Percentiles rank a stretch among this genome's conserved stretches.
phyloP scores from a whole-genome alignment of 2,329 filamentous ascomycete species.

The Monilinia fructigena region DNA sequence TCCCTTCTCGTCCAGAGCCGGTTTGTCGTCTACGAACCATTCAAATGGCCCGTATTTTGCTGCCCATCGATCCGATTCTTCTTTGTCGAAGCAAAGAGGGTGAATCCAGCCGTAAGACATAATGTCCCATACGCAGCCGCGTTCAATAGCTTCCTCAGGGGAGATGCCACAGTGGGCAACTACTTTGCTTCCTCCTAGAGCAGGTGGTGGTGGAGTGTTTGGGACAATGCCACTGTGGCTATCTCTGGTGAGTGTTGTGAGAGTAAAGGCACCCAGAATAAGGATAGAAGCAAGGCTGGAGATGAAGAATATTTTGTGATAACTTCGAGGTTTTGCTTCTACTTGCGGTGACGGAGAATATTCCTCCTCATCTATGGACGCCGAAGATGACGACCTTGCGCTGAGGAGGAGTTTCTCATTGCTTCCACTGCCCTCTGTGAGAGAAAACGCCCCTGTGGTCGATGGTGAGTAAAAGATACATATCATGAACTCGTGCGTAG shows the following conservation, averaged over 20 bases:
- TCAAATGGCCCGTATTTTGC: slow-evolving; percentile 13
- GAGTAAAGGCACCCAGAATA: not conserved
- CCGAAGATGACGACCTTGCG: not conserved
- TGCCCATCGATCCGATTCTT: slow-evolving; percentile 6
- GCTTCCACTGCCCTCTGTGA: not conserved
- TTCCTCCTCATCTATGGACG: not conserved
- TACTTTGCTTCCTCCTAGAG: not conserved
- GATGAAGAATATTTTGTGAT: slow-evolving; percentile 2
- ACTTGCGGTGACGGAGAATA: not conserved
- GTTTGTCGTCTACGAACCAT: not conserved
- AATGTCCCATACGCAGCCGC: slow-evolving; percentile 12
- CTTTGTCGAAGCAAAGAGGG: slow-evolving; percentile 7
- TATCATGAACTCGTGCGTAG: not conserved
- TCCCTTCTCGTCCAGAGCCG: not conserved
- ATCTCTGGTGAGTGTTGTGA: not conserved
- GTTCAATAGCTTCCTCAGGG: slow-evolving; percentile 1
- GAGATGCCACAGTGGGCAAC: slow-evolving; percentile 15
- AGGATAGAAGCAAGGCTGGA: not conserved
- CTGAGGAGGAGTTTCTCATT: not conserved
- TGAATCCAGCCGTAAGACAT: slow-evolving; percentile 10
- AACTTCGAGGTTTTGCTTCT: not conserved
- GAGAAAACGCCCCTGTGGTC: not conserved
- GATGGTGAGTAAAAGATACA: not conserved
- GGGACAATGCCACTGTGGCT: slow-evolving; percentile 5
- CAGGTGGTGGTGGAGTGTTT: not conserved